These are phyloP conservation scores for Candida freyschussii DNA, from an alignment of 1,139 yeast species.

Conservation along the genomic window DNA sequence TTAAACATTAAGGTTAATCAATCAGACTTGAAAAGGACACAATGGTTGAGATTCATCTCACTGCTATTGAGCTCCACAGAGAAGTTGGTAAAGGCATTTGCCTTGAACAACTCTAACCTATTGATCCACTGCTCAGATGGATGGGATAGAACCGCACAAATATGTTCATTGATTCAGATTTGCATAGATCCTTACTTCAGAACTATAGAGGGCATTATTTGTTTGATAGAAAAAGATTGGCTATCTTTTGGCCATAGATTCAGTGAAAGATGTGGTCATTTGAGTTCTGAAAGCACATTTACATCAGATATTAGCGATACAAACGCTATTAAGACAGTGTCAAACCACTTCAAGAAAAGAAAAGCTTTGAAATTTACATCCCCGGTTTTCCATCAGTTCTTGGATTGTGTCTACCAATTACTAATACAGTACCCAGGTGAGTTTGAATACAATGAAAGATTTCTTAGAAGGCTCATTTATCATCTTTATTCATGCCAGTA, in stretches of 20 bases:
- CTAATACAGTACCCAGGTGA: conserved; percentile 61
- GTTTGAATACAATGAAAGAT: conserved; percentile 88
- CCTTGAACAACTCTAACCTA: conserved; percentile 76
- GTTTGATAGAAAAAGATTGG: conserved; percentile 92
- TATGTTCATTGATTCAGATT: conserved; percentile 76
- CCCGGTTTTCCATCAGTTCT: conserved; percentile 90
- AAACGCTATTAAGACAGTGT: conserved; percentile 25
- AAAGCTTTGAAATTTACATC: conserved; percentile 56
- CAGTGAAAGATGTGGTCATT: conserved; percentile 75
- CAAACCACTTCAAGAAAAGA: conserved; percentile 35
- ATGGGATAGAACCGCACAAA: conserved; percentile 95
- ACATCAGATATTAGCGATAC: conserved; percentile 27
- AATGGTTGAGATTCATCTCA: conserved; percentile 75
- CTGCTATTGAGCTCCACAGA: conserved; percentile 74
- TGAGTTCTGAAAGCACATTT: conserved; percentile 40
- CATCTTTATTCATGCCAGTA: conserved; percentile 93
- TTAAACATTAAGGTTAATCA: conserved; percentile 21
- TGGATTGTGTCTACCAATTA: conserved; percentile 84
- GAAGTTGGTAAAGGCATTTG: conserved; percentile 71
- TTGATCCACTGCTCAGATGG: conserved; percentile 96
- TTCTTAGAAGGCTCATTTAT: conserved; percentile 74
- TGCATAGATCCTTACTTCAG: conserved; percentile 89
- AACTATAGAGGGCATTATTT: conserved; percentile 81
- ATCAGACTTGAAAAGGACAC: conserved; percentile 52
- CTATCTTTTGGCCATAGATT: conserved; percentile 90